These are phyloP conservation scores for Aureobasidium sp. DNA, from an alignment of 2,329 filamentous ascomycete species.

Conservation along the genomic window DNA sequence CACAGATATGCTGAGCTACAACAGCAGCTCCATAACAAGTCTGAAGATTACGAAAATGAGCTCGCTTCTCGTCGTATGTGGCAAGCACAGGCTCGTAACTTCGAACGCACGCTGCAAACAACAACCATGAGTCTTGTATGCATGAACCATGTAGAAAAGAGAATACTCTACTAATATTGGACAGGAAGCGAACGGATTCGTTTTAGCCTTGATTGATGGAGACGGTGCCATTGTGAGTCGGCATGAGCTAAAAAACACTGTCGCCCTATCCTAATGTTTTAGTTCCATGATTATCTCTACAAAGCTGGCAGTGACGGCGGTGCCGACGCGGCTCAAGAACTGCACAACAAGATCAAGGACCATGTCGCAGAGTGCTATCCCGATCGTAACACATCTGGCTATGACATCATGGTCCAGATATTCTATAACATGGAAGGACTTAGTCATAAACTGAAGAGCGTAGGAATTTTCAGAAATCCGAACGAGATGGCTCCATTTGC, in stretches of 20 bases:
- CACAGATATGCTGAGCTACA: slow-evolving; percentile 28
- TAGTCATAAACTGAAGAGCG: slow-evolving; percentile 34
- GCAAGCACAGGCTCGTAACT: slow-evolving; percentile 24
- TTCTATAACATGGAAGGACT: slow-evolving; percentile 43
- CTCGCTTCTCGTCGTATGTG: slow-evolving; percentile 29
- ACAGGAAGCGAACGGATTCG: slow-evolving; percentile 35
- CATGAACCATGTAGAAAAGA: neutral
- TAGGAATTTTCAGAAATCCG: slow-evolving; percentile 34
- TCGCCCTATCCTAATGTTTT: neutral
- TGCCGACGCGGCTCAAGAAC: slow-evolving; percentile 39
- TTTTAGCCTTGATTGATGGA: slow-evolving; percentile 42
- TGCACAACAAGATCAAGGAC: slow-evolving; percentile 35
- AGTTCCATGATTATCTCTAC: slow-evolving; percentile 41
- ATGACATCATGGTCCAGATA: slow-evolving; percentile 41
- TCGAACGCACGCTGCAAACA: slow-evolving; percentile 2
- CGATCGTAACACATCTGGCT: slow-evolving; percentile 32
- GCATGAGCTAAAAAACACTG: neutral
- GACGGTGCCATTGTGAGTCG: slow-evolving; percentile 41
- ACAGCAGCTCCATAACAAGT: slow-evolving; percentile 26
- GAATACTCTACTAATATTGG: neutral
- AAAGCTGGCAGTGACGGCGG: slow-evolving; percentile 35
- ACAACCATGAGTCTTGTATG: slow-evolving; percentile 2
- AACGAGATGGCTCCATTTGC: slow-evolving; percentile 37
- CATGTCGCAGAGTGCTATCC: slow-evolving; percentile 36
- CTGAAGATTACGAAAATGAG: slow-evolving; percentile 32